These are phyloP conservation scores for Neonectria sp. DNA, from an alignment of 2,329 filamentous ascomycete genomes.

Conservation along the genomic window DNA sequence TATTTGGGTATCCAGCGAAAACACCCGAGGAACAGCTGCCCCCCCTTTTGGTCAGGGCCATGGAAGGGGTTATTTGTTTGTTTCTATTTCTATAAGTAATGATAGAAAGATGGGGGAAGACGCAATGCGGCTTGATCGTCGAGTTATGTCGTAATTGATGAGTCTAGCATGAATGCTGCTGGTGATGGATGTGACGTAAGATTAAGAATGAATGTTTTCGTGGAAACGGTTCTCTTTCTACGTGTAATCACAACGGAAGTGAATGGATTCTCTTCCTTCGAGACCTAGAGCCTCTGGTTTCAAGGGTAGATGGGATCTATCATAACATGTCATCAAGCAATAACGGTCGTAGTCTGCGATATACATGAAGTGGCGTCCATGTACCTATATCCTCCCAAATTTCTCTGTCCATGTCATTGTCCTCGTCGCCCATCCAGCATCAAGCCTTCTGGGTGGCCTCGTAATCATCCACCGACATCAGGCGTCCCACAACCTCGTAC, in stretches of 20 bases:
- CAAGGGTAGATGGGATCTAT: neutral
- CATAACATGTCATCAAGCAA: neutral
- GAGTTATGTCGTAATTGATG: neutral
- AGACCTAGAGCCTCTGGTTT: neutral
- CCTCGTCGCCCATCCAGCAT: neutral
- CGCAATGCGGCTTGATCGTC: constrained; percentile 7
- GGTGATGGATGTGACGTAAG: neutral
- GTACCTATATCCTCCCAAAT: neutral
- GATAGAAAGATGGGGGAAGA: constrained; percentile 23
- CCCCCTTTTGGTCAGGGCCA: constrained; percentile 12
- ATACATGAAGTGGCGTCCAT: neutral
- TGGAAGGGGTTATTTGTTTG: constrained; percentile 21
- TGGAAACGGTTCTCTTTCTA: neutral
- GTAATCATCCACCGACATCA: constrained; percentile 72
- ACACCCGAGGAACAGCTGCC: constrained; percentile 7
- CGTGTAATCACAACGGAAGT: neutral
- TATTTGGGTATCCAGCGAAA: constrained; percentile 33
- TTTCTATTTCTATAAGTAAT: constrained; percentile 25
- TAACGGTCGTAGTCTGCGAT: neutral
- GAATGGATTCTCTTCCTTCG: neutral
- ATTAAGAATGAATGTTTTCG: neutral
- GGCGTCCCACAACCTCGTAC: constrained; percentile 92
- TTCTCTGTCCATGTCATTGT: neutral
- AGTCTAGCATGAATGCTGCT: neutral
- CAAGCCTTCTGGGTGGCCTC: constrained; percentile 37